A percentile compares a stretch with the other conserved stretches of the same genome.
Evolutionary conservation across 2,329 filamentous ascomycete genomes (phyloP).

Genomic region (Cladobotryum mycophilum): DNA sequence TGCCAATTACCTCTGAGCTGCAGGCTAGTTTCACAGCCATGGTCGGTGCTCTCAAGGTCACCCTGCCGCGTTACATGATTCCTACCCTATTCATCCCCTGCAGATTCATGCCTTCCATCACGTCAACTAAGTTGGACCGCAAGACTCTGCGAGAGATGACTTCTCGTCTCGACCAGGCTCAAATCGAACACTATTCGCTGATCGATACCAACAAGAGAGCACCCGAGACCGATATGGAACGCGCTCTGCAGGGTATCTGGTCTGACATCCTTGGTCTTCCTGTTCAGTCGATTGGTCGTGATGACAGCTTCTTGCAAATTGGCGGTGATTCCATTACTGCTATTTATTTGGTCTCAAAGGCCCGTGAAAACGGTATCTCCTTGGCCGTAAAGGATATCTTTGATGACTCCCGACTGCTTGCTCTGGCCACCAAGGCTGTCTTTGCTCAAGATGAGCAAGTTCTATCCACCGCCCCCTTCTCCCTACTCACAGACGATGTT

Average conservation of each 20-base stretch:
- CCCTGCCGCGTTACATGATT: conserved; percentile 5
- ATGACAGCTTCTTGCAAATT: conserved; percentile 14
- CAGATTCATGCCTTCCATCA: conserved; percentile 7
- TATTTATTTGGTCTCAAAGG: conserved; percentile 11
- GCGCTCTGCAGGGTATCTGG: conserved; percentile 1
- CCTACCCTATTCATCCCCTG: conserved; percentile 9
- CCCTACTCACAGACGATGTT: background rate
- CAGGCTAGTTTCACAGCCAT: background rate
- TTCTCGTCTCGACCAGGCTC: background rate
- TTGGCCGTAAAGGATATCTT: conserved; percentile 11
- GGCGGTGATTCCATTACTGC: conserved; percentile 15
- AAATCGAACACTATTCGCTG: conserved; percentile 1
- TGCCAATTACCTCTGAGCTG: background rate
- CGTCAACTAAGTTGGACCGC: conserved; percentile 9
- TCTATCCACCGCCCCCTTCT: background rate
- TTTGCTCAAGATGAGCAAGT: background rate
- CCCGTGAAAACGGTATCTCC: conserved; percentile 7
- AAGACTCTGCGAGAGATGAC: background rate
- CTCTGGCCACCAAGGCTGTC: background rate
- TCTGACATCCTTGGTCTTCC: background rate
- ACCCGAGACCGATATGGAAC: conserved; percentile 5
- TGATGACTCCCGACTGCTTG: conserved; percentile 11
- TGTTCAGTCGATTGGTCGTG: conserved; percentile 8
- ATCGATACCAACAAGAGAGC: background rate
- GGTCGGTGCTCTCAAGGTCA: background rate